These are phyloP conservation scores for Agarophyton chilense DNA, from an alignment of 23 red algal species.

Conservation along the genomic window DNA sequence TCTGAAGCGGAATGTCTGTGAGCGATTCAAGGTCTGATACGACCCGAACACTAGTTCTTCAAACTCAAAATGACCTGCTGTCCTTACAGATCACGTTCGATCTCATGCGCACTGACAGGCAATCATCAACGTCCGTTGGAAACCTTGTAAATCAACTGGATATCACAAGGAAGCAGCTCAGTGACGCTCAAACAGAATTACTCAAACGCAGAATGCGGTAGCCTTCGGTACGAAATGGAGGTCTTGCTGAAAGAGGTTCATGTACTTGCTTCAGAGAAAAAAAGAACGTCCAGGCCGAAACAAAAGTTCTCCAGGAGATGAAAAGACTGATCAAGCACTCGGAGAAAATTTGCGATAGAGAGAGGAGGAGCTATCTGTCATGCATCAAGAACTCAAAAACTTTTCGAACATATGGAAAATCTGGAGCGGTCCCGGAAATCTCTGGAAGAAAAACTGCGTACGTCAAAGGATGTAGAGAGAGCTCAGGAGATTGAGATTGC, in stretches of 20 bases:
- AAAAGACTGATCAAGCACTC: constrained; percentile 9
- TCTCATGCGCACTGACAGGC: too few relatives aligned
- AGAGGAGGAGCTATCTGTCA: constrained; percentile 9
- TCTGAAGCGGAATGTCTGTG: too few relatives aligned
- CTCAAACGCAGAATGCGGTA: constrained; percentile 13
- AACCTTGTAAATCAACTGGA: too few relatives aligned
- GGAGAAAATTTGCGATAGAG: neutral
- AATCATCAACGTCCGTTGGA: too few relatives aligned
- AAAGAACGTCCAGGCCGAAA: constrained; percentile 21
- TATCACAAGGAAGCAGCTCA: too few relatives aligned
- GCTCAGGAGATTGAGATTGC: constrained; percentile 63
- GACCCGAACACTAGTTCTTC: too few relatives aligned
- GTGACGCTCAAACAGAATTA: neutral
- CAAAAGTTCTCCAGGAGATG: constrained; percentile 11
- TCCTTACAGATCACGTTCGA: too few relatives aligned
- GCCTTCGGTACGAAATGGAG: constrained; percentile 27
- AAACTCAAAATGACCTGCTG: too few relatives aligned
- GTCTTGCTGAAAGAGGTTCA: too few relatives aligned
- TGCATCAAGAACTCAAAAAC: too few relatives aligned
- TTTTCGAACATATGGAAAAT: neutral
- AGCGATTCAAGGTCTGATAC: too few relatives aligned
- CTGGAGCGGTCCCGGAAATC: constrained; percentile 20
- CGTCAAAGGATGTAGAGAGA: constrained; percentile 20
- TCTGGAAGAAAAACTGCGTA: constrained; percentile 26
- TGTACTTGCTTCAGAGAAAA: too few relatives aligned